A percentile compares a stretch with the other conserved stretches of the same genome.
These are phyloP conservation scores for Microbotryum violaceum DNA, from an alignment of 1,284 basidiomycete species.

Conservation along the genomic window DNA sequence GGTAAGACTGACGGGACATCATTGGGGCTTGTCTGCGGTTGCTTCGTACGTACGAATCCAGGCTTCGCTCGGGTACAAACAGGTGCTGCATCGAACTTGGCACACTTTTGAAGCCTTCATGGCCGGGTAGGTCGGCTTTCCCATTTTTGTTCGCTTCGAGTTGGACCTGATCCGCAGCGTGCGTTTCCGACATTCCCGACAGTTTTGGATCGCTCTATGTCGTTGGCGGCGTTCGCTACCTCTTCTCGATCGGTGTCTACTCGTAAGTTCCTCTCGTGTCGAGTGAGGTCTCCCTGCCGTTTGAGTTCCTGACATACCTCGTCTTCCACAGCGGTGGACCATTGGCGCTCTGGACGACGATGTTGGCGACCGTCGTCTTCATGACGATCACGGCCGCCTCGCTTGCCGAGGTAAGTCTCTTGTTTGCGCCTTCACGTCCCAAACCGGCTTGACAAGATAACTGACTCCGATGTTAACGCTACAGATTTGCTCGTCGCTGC, in stretches of 20 bases:
- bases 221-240: conserved; percentile 63
- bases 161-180: too few relatives aligned
- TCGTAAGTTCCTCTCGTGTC: conserved; percentile 40
- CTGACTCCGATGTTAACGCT: too few relatives aligned
- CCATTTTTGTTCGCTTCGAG: too few relatives aligned
- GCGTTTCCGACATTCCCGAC: too few relatives aligned
- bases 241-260: conserved; percentile 67
- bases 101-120: conserved; percentile 69
- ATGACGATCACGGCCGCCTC: conserved; percentile 77
- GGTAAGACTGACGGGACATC: background rate
- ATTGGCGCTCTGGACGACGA: conserved; percentile 74
- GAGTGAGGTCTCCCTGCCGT: too few relatives aligned
- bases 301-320: too few relatives aligned
- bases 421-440: conserved; percentile 67
- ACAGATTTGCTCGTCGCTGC: conserved; percentile 32
- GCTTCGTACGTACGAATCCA: conserved; percentile 36
- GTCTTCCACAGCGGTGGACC: conserved; percentile 53
- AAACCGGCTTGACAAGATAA: background rate
- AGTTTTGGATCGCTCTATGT: conserved; percentile 71
- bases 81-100: conserved; percentile 76
- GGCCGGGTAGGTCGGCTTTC: conserved; percentile 47
- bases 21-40: background rate
- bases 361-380: conserved; percentile 66
- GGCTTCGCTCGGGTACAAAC: conserved; percentile 71
- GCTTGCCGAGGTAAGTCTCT: conserved; percentile 58